phyloP scores from a whole-genome alignment of 805 yeast species.

The Wickerhamomyces alni region DNA sequence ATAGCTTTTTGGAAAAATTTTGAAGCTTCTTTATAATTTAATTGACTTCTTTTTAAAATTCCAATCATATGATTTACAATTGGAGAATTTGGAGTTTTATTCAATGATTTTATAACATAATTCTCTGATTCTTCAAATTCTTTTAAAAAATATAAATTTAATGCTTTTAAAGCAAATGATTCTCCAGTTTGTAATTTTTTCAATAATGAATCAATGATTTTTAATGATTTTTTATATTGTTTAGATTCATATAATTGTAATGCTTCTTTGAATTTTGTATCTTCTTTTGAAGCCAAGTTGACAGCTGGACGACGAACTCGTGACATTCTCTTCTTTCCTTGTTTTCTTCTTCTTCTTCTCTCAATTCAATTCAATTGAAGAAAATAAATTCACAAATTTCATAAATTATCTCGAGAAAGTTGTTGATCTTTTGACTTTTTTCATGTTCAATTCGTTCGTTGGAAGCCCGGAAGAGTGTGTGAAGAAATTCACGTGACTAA shows the following conservation, averaged over 20 bases:
- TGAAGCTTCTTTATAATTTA: constrained; percentile 70
- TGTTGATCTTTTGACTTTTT: too few species aligned
- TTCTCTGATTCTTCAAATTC: constrained; percentile 58
- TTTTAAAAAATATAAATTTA: constrained; percentile 52
- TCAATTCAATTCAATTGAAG: too few species aligned
- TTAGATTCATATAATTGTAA: constrained; percentile 76
- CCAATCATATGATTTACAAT: constrained; percentile 84
- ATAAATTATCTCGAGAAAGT: too few species aligned
- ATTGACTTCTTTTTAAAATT: constrained; percentile 65
- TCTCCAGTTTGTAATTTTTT: constrained; percentile 77
- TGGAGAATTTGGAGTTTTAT: constrained; percentile 54
- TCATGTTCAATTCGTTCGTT: too few species aligned
- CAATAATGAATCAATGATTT: constrained; percentile 65
- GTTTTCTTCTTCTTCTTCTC: too few species aligned
- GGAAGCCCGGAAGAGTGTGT: too few species aligned
- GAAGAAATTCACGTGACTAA: too few species aligned
- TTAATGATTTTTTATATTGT: constrained; percentile 82
- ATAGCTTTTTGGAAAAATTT: constrained; percentile 71
- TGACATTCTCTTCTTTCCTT: background rate
- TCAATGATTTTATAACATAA: constrained; percentile 54
- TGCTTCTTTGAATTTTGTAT: constrained; percentile 72
- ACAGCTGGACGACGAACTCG: background rate
- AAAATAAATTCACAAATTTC: too few species aligned
- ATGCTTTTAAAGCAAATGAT: constrained; percentile 79
- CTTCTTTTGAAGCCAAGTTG: constrained; percentile 50